Evolutionary conservation across 2,329 filamentous ascomycete genomes (phyloP), one percentile per base, ranked within the genome.

Genomic region (Penicillium sp.): DNA sequence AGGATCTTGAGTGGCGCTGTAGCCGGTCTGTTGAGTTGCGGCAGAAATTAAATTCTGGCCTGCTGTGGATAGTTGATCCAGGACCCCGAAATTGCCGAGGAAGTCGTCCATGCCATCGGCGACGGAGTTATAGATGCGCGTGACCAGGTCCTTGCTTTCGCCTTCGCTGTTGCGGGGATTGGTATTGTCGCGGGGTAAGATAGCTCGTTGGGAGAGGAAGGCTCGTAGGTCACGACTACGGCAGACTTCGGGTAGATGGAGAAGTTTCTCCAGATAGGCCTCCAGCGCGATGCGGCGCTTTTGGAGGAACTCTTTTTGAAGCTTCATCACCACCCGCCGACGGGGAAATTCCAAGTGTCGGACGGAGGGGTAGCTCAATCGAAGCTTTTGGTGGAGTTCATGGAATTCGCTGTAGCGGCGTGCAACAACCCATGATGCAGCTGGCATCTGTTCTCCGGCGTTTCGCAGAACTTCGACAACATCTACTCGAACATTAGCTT

Each of bases 21-120:
- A 82, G 79, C 16, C 76, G 79, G 6, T 77, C 82, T 16, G 82
- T 60, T 46, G 71, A 59, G 56, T 84, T 6, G 83, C 74, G 7
- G 75, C 75, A 7, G 74, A 76, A 15, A 78, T 78, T 45, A 97
- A 81, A 65, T 92, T 96, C 69, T 97, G 93, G 0, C 93, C 93
- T 6, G 94, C 92, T 1, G 91, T 83, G 0, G 92, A 96, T 6
- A 99, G 83, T 69, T 97, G 94, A 64, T 99, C 94, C 28, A 99
- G 81, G 0, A 96, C 92, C 1, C 94, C 90, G 41, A 97, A 93
- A 67, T 96, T 97, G 51, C 94, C 94, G 3, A 99, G 78, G 49
- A 99, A 95, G 63, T 99, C 94, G 69, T 99, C 94, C 87, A 99
- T 95, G 31, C 95, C 94, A 67, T 99, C 94, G 0, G 93, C 89